Conservation (phyloP, 2,329 filamentous ascomycete species). For the Huntiella moniliformis region DNA sequence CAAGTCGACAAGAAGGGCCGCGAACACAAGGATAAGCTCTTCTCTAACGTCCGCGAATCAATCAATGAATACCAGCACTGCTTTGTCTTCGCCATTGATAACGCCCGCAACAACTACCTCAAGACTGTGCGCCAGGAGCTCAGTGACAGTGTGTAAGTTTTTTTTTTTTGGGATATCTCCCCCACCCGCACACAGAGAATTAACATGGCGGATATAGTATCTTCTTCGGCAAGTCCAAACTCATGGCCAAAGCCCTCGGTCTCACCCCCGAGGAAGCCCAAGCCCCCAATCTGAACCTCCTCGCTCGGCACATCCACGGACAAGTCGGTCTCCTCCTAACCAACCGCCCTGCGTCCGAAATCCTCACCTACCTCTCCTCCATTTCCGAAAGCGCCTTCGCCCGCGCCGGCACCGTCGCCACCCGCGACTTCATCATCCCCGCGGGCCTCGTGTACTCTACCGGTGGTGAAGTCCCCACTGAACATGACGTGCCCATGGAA, state of each 20-base stretch:
- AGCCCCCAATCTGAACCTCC: slow-evolving; percentile 55
- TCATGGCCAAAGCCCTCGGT: slow-evolving; percentile 91
- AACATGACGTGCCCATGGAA: slow-evolving; percentile 71
- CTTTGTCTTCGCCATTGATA: slow-evolving; percentile 85
- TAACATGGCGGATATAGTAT: slow-evolving; percentile 39
- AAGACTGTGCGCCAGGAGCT: slow-evolving; percentile 79
- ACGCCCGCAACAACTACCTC: slow-evolving; percentile 95
- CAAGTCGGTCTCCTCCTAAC: slow-evolving; percentile 85
- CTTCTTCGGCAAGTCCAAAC: slow-evolving; percentile 98
- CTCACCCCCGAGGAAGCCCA: slow-evolving; percentile 58
- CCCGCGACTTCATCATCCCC: slow-evolving; percentile 62
- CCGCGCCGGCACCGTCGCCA: slow-evolving; percentile 60
- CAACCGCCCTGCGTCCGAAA: slow-evolving; percentile 47
- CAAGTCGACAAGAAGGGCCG: slow-evolving; percentile 83
- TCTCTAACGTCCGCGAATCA: slow-evolving; percentile 70
- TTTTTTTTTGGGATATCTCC: slow-evolving; percentile 5
- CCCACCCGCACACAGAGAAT: too few relatives aligned
- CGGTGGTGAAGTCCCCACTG: slow-evolving; percentile 58
- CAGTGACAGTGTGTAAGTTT: slow-evolving; percentile 56
- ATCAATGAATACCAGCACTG: slow-evolving; percentile 74
- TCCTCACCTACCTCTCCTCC: slow-evolving; percentile 53
- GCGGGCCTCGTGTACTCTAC: slow-evolving; percentile 64
- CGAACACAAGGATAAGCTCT: slow-evolving; percentile 80
- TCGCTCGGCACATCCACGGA: slow-evolving; percentile 54
- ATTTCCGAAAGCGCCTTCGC: slow-evolving; percentile 74